Evolutionary conservation across 2,329 filamentous ascomycete species (phyloP).

Genomic region (Fusarium sacchari): DNA sequence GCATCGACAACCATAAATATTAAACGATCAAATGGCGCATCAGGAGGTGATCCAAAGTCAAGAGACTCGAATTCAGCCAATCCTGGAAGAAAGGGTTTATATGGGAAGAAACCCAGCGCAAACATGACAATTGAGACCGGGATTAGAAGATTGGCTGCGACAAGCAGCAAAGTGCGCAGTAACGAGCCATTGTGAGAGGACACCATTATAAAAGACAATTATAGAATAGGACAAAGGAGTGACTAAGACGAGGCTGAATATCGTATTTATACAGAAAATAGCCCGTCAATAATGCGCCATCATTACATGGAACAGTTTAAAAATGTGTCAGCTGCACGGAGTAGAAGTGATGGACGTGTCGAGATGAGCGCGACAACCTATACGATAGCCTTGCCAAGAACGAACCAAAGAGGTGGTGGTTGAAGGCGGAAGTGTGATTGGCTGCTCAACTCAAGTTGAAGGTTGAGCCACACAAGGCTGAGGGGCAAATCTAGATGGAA

Average conservation of each 20-base stretch:
- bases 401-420: constrained; percentile 39
- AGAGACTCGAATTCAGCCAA: constrained; percentile 74
- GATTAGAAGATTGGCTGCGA: constrained; percentile 79
- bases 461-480: constrained; percentile 44
- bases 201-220: constrained; percentile 36
- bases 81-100: constrained; percentile 92
- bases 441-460: background rate
- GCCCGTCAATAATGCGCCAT: constrained; percentile 32
- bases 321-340: constrained; percentile 7
- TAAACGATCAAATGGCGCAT: constrained; percentile 84
- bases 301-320: background rate
- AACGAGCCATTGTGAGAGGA: constrained; percentile 41
- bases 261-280: constrained; percentile 1
- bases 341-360: constrained; percentile 41
- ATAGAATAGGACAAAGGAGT: constrained; percentile 11
- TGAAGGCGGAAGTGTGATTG: background rate
- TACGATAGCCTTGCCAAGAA: constrained; percentile 40
- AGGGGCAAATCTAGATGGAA: constrained; percentile 4
- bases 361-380: constrained; percentile 31
- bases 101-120: constrained; percentile 94
- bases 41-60: constrained; percentile 65
- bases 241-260: constrained; percentile 15
- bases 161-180: constrained; percentile 58
- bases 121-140: constrained; percentile 80
- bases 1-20: constrained; percentile 99